Evolutionary conservation across 148 eudicot species (phyloP).

Genomic region (Chenopodium formosanum): DNA sequence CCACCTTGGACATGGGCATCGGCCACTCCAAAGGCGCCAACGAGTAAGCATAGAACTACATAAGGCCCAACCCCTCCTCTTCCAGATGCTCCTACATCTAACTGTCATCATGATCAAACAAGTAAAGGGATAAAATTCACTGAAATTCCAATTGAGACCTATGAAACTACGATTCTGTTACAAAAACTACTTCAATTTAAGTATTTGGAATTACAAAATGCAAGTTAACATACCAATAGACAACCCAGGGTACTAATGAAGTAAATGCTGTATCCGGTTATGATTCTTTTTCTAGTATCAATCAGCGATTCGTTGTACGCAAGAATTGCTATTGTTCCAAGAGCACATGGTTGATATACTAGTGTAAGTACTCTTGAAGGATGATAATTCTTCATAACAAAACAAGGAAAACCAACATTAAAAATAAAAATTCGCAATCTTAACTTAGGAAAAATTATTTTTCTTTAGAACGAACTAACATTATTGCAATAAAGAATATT

Average conservation of each 20-base stretch:
- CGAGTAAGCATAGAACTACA: constrained; percentile 48
- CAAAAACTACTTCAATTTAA: background rate
- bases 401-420: background rate
- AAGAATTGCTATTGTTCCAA: constrained; percentile 41
- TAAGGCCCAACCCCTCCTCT: constrained; percentile 55
- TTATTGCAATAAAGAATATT: too few species aligned
- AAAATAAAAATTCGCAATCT: background rate
- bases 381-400: constrained; percentile 49
- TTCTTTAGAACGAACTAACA: too few species aligned
- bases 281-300: constrained; percentile 56
- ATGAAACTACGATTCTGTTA: too few species aligned
- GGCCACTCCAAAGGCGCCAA: constrained; percentile 60
- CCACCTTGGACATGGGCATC: constrained; percentile 77
- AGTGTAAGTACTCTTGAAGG: constrained; percentile 76
- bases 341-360: constrained; percentile 67
- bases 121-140: background rate
- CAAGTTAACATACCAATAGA: constrained; percentile 26
- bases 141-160: background rate
- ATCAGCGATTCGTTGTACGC: constrained; percentile 53
- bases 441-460: too few species aligned
- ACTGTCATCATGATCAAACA: constrained; percentile 30
- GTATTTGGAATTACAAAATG: background rate
- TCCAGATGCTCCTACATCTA: constrained; percentile 61
- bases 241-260: constrained; percentile 34
- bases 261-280: constrained; percentile 53